These are phyloP conservation scores for Boletus vinaceobasis DNA, from an alignment of 768 basidiomycete species.

Conservation along the genomic window DNA sequence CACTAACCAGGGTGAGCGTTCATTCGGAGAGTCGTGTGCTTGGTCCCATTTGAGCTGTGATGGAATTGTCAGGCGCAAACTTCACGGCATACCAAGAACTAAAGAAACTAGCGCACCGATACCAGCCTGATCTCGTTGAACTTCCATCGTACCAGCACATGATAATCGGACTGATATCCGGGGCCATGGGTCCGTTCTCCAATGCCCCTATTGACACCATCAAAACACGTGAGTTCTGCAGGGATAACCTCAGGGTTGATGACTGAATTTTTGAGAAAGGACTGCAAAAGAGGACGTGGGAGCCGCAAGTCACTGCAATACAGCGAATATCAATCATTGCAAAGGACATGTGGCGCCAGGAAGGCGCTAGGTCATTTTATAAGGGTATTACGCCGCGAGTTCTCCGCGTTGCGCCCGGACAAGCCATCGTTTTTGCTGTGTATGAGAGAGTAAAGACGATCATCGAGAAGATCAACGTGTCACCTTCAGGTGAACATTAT, in stretches of 20 bases:
- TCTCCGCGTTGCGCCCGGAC: conserved; percentile 92
- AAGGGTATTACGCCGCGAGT: conserved; percentile 98
- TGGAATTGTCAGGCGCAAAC: conserved; percentile 68
- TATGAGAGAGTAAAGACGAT: conserved; percentile 81
- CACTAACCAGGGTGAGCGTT: conserved; percentile 82
- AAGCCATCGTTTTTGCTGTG: conserved; percentile 96
- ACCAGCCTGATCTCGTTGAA: conserved; percentile 75
- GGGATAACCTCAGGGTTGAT: background rate
- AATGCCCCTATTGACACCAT: conserved; percentile 96
- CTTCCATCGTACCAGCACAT: conserved; percentile 96
- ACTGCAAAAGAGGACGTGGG: conserved; percentile 77
- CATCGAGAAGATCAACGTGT: conserved; percentile 67
- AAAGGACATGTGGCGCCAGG: conserved; percentile 88
- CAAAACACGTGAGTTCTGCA: conserved; percentile 73
- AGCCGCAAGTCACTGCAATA: conserved; percentile 72
- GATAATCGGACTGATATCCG: conserved; percentile 90
- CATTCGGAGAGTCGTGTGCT: background rate
- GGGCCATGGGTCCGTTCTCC: conserved; percentile 97
- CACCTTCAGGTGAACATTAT: conserved; percentile 59
- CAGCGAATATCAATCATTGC: conserved; percentile 79
- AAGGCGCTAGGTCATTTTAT: conserved; percentile 90
- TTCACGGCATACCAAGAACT: conserved; percentile 98
- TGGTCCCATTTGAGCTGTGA: background rate
- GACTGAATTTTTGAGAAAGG: conserved; percentile 40
- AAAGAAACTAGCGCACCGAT: conserved; percentile 73